Base-by-base conservation (phyloP, 1,284 basidiomycete genomes). In the Amylostereum areolatum region DNA sequence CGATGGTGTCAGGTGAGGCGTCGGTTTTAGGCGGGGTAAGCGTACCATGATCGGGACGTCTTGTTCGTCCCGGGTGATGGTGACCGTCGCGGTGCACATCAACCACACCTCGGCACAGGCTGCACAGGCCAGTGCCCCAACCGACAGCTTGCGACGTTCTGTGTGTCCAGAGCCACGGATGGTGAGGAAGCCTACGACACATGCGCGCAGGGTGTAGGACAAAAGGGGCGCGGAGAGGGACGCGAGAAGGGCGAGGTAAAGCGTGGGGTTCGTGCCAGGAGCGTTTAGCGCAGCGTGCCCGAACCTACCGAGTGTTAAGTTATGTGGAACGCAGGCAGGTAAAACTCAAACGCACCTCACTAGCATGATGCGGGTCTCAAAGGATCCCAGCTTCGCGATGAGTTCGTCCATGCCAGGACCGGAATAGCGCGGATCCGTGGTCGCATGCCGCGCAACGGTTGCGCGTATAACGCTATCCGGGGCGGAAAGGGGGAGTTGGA, bases 241-340 rank as follows among this genome's bases (percentile, higher is more conserved):
- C 3, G 75, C 72, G 59, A 77, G 81, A 6, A 85, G 63, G 8
- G 74, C 74, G 59, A 78, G 86, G 53, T 87, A 82, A 24, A 73
- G 62, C 43, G 71, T 70, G 4, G 78, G 75, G 8, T 68, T 68
- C 62, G 85, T 88, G 59, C 82, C 77, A 18, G 72, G 69, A 63
- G 85, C 89, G 9, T 72, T 74, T 45, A 80, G 70, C 9, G 88
- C 62, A 2, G 75, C 74, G 27, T 71, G 64, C 60, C 86, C 86
- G 51, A 85, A 84, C 53, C 85, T 83, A 53, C 18, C 29, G 43
- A 37, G 18, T n/a, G 28, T n/a, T 36, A 3, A 9, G 34, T 28
- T 10, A 28, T 31, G 28, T 25, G 9, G 2, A n/a, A 33, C 7
- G 18, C 8, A 43, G n/a, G 44, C 50, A 29, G 37, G 29, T 31